Evolutionary conservation across 352 stramenopile species (phyloP).

Genomic region (Pythium biforme): DNA sequence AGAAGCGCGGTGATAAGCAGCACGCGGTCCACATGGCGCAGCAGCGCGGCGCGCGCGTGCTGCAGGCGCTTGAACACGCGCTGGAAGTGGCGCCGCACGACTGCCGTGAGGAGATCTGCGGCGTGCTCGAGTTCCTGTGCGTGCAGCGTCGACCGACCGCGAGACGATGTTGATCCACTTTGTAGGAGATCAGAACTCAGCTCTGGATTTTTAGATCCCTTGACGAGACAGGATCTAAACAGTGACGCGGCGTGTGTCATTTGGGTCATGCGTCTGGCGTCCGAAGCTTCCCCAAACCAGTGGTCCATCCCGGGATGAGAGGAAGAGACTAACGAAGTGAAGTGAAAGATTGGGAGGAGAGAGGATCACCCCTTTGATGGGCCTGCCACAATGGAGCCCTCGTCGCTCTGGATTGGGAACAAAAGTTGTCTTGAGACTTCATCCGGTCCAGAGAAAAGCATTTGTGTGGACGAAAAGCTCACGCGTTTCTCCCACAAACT

Average conservation of each 20-base stretch:
- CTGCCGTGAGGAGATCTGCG: constrained; percentile 54
- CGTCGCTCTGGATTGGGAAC: too few species aligned
- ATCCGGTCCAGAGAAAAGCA: too few species aligned
- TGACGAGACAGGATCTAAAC: background rate
- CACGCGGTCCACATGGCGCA: constrained; percentile 4
- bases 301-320: background rate
- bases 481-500: too few species aligned
- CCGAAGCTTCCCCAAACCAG: too few species aligned
- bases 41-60: constrained; percentile 26
- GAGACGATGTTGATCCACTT: constrained; percentile 1
- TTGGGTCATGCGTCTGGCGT: too few species aligned
- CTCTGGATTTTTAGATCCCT: background rate
- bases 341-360: background rate
- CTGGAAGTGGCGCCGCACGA: constrained; percentile 50
- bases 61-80: constrained; percentile 43
- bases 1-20: too few species aligned
- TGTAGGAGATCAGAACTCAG: background rate
- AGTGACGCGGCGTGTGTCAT: constrained; percentile 5
- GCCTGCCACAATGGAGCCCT: too few species aligned
- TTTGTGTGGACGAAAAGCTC: too few species aligned
- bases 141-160: background rate
- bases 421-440: too few species aligned
- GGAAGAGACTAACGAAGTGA: background rate
- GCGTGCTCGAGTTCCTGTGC: constrained; percentile 41
- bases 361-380: background rate